These are phyloP conservation scores for Laetiporus sulphureus DNA, from an alignment of 1,284 basidiomycete species.

Conservation along the genomic window DNA sequence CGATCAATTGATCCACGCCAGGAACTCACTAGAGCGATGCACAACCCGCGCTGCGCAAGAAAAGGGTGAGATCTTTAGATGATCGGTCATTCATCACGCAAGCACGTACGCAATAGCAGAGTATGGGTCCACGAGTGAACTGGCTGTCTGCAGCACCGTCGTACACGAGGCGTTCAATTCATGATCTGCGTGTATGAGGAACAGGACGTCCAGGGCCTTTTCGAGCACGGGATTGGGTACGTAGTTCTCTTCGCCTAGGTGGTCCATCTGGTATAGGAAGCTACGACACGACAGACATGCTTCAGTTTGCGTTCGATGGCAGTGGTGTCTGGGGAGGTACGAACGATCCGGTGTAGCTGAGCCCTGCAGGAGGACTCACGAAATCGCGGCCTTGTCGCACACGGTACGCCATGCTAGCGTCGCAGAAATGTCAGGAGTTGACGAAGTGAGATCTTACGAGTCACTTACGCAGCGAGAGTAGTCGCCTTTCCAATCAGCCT, in stretches of 20 bases:
- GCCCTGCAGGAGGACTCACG: constrained; percentile 75
- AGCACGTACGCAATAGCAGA: constrained; percentile 65
- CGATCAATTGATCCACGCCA: background rate
- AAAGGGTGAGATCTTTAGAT: background rate
- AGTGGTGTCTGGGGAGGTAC: constrained; percentile 20
- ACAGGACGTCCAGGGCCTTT: constrained; percentile 79
- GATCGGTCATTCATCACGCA: background rate
- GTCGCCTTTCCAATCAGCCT: constrained; percentile 83
- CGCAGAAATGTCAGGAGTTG: background rate
- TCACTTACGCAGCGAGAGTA: constrained; percentile 71
- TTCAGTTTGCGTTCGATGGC: background rate
- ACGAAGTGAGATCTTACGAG: background rate
- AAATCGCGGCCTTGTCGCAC: constrained; percentile 84
- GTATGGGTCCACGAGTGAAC: constrained; percentile 83
- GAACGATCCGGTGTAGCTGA: constrained; percentile 79
- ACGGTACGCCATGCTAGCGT: constrained; percentile 76
- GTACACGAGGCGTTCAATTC: constrained; percentile 83
- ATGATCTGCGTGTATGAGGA: constrained; percentile 85
- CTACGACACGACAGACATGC: too few relatives aligned
- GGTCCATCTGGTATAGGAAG: constrained; percentile 86
- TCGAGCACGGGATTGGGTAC: constrained; percentile 75
- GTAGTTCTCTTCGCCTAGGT: constrained; percentile 68
- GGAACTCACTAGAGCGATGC: constrained; percentile 77
- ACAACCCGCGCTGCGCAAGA: constrained; percentile 60
- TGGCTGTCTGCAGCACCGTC: constrained; percentile 80